A percentile compares a stretch with the other conserved stretches of the same genome.
Evolutionary conservation across 169 alveolate genomes (phyloP).

Genomic region (Plasmodium sp.): DNA sequence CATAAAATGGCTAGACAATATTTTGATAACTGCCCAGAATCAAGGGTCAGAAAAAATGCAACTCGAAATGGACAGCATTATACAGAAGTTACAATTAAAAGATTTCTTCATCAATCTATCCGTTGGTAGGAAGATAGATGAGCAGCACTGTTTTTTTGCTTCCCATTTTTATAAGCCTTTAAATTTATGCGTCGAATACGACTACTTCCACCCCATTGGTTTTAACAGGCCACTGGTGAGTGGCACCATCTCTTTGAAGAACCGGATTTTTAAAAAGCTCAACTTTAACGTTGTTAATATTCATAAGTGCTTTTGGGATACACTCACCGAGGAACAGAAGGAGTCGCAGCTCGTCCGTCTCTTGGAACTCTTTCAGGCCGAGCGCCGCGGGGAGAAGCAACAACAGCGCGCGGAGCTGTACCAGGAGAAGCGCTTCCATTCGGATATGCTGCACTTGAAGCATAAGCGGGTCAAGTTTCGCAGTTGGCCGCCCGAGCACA

Average conservation of each 20-base stretch:
- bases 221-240: slow-evolving; percentile 82
- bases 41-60: slow-evolving; percentile 90
- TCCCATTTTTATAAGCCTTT: slow-evolving; percentile 86
- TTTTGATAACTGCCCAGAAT: slow-evolving; percentile 85
- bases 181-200: slow-evolving; percentile 88
- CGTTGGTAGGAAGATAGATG: slow-evolving; percentile 88
- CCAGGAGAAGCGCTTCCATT: slow-evolving; percentile 70
- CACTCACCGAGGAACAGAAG: slow-evolving; percentile 79
- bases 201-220: slow-evolving; percentile 84
- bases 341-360: slow-evolving; percentile 84
- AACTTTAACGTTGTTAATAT: slow-evolving; percentile 86
- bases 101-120: slow-evolving; percentile 87
- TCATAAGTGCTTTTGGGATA: slow-evolving; percentile 87
- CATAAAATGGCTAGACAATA: slow-evolving; percentile 87
- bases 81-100: slow-evolving; percentile 80
- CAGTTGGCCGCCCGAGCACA: slow-evolving; percentile 89
- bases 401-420: slow-evolving; percentile 74
- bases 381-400: slow-evolving; percentile 12
- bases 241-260: slow-evolving; percentile 84
- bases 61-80: slow-evolving; percentile 86
- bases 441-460: slow-evolving; percentile 78
- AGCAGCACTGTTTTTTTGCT: slow-evolving; percentile 88
- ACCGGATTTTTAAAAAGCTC: slow-evolving; percentile 83
- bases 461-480: slow-evolving; percentile 85
- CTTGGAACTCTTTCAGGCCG: slow-evolving; percentile 69